Percentiles rank a stretch among this genome's conserved stretches.
phyloP scores from a whole-genome alignment of 2,329 filamentous ascomycete genomes.

The Colletotrichum horii region DNA sequence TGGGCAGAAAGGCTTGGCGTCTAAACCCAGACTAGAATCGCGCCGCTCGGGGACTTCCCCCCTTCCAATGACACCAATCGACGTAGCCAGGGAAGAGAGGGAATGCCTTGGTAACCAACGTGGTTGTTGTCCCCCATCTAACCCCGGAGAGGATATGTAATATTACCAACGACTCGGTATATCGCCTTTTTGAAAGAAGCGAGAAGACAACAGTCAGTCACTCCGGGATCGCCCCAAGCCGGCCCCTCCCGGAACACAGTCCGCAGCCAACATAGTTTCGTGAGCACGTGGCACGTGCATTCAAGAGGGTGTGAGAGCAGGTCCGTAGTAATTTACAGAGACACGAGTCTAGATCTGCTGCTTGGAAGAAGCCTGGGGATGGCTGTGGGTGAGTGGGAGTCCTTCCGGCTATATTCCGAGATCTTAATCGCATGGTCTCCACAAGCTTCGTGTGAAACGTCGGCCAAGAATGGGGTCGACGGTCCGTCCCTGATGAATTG shows the following conservation, averaged over 20 bases:
- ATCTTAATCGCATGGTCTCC: background rate
- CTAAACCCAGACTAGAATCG: background rate
- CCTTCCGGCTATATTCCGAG: background rate
- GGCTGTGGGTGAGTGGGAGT: background rate
- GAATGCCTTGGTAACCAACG: background rate
- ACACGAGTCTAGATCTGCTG: background rate
- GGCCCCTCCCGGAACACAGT: background rate
- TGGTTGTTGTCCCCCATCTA: background rate
- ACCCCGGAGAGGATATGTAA: background rate
- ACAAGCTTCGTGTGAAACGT: background rate
- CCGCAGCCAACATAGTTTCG: background rate
- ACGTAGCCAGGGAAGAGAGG: background rate
- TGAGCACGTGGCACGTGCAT: constrained; percentile 9
- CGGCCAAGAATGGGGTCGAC: background rate
- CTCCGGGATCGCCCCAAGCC: constrained; percentile 1
- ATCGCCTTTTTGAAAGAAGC: background rate
- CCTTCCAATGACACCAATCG: background rate
- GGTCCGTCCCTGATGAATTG: background rate
- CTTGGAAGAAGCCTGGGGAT: background rate
- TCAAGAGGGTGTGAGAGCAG: background rate
- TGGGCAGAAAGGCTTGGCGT: background rate
- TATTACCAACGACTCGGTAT: background rate
- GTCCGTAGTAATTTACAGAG: background rate
- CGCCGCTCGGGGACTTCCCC: background rate
- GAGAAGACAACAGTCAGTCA: background rate